Base-by-base conservation (phyloP, 2,329 filamentous ascomycete species). In the Triangularia verruculosa region DNA sequence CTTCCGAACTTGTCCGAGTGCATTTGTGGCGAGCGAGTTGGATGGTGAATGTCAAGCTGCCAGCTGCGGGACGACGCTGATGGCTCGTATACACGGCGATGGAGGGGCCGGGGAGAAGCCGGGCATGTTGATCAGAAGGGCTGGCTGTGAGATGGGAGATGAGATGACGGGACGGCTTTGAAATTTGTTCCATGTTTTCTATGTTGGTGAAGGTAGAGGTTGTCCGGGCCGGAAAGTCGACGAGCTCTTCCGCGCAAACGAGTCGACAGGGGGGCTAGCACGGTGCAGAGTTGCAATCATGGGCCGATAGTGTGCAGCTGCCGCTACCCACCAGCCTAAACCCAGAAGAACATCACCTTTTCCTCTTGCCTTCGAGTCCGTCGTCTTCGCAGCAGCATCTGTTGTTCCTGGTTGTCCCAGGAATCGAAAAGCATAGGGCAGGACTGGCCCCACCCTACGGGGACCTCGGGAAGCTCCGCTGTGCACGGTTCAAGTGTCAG, bases 231-330 rank as follows among this genome's bases (percentile, higher is more conserved):
- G 54, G 54, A 34, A 32, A 13, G 28, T 32, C 34, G 28, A 34
- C 28, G 27, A 34, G 22, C 34, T 17, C 28, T 34, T 57, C 28
- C 54, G 28, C 54, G 28, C 54, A 56, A 24, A 39, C 2, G 54
- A 57, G 20, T 28, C 34, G 54, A 34, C 54, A 57, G 28, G 28
- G n/a, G 34, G 28, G 54, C 54, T 57, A 57, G 54, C 28, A n/a
- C n/a, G 28, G 28, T 30, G 27, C 32, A 58, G 32, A 27, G 51
- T 54, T 28, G 51, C 51, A 54, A 54, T 54, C 51, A 54, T 25
- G 25, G 22, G 12, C 22, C 51, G 51, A 54, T 54, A 54, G 51
- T 54, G 22, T 54, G 51, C 51, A 54, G 22, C 51, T 54, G 51
- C 51, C 51, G 51, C 51, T 54, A 54, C 3, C 51, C 51, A 28